These are phyloP conservation scores for Brassica carinata DNA, from an alignment of 345 rosid species.

Conservation along the genomic window DNA sequence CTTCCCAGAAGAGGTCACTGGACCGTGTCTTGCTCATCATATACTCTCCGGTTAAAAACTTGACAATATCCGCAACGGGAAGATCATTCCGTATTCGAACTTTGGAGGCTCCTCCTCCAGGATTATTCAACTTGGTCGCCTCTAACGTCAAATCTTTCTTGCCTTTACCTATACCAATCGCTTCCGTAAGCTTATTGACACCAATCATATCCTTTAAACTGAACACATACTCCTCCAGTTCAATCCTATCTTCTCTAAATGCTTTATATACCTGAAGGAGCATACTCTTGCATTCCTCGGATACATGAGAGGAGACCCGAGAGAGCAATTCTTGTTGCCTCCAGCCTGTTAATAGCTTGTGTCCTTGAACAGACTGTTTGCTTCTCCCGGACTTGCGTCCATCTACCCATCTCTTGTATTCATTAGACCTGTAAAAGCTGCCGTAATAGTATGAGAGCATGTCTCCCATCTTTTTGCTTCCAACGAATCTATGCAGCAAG, in stretches of 20 bases:
- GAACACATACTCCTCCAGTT: constrained; percentile 72
- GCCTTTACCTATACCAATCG: constrained; percentile 44
- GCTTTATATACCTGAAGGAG: constrained; percentile 66
- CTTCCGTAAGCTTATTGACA: constrained; percentile 30
- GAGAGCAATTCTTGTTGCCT: constrained; percentile 69
- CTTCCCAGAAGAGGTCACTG: constrained; percentile 90
- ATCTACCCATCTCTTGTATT: constrained; percentile 63
- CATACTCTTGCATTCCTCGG: constrained; percentile 51
- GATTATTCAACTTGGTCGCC: constrained; percentile 53
- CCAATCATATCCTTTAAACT: constrained; percentile 51
- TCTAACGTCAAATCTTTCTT: constrained; percentile 49
- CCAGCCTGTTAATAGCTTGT: constrained; percentile 67
- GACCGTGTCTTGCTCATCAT: constrained; percentile 83
- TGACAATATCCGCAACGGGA: constrained; percentile 56
- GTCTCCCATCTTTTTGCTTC: constrained; percentile 59
- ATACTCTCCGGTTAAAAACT: constrained; percentile 63
- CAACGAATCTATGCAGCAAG: constrained; percentile 59
- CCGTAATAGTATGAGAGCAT: constrained; percentile 71
- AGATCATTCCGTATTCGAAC: constrained; percentile 72
- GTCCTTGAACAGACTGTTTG: constrained; percentile 54
- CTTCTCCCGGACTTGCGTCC: constrained; percentile 52
- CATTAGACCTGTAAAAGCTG: constrained; percentile 58
- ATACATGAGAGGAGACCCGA: constrained; percentile 48
- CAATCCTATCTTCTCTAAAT: constrained; percentile 59
- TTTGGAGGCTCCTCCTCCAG: constrained; percentile 40